These are phyloP conservation scores for Marasmius oreades DNA, from an alignment of 1,284 basidiomycete genomes.

Conservation along the genomic window DNA sequence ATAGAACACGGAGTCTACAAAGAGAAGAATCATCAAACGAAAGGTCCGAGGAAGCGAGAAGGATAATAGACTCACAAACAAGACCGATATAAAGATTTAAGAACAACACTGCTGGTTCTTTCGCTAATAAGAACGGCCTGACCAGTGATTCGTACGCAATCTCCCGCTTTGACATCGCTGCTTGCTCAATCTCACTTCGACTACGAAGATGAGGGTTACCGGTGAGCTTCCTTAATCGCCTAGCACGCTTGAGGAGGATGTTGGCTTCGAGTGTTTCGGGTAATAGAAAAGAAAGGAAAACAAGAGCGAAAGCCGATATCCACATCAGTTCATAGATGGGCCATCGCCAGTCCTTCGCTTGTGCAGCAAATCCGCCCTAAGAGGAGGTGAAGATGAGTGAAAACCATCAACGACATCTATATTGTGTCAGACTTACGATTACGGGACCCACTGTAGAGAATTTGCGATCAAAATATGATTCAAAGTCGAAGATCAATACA, in stretches of 20 bases:
- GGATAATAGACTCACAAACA: constrained; percentile 22
- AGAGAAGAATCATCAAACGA: not conserved
- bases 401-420: not conserved
- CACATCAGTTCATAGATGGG: constrained; percentile 52
- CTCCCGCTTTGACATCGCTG: constrained; percentile 19
- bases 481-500: not conserved
- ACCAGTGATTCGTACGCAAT: constrained; percentile 29
- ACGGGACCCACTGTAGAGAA: constrained; percentile 35
- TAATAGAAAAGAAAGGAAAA: constrained; percentile 5
- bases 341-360: constrained; percentile 43
- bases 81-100: constrained; percentile 42
- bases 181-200: constrained; percentile 19
- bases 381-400: not conserved
- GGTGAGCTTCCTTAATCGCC: constrained; percentile 24
- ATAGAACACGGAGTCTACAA: constrained; percentile 28
- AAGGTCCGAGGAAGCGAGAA: not conserved
- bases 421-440: constrained; percentile 27
- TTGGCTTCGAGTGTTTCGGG: constrained; percentile 33
- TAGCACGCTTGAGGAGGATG: constrained; percentile 37
- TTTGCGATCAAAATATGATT: not conserved
- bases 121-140: constrained; percentile 37
- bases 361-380: constrained; percentile 33
- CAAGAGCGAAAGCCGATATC: constrained; percentile 49
- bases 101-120: constrained; percentile 38
- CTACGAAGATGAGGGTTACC: constrained; percentile 26